These are phyloP conservation scores for Eimeria necatrix DNA, from an alignment of 169 alveolate genomes.

Conservation along the genomic window DNA sequence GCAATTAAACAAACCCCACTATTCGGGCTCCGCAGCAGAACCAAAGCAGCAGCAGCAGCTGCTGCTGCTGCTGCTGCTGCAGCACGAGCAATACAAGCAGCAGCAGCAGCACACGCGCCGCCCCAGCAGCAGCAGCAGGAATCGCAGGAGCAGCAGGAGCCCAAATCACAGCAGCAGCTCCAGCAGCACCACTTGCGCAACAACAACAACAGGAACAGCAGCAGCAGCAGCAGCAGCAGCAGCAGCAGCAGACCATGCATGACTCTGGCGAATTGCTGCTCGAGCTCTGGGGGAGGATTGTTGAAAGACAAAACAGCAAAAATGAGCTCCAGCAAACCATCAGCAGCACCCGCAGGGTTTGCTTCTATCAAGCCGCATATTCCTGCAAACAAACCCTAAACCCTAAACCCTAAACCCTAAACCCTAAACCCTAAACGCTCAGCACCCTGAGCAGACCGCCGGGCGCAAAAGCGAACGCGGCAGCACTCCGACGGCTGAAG, in stretches of 20 bases:
- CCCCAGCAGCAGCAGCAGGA: not conserved
- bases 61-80: not conserved
- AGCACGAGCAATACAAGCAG: not conserved
- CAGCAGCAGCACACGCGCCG: conserved; percentile 5
- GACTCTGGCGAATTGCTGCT: conserved; percentile 14
- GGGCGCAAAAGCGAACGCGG: too few relatives aligned
- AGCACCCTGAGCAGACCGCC: not conserved
- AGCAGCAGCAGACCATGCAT: conserved; percentile 52
- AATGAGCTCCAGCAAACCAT: not conserved
- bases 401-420: not conserved
- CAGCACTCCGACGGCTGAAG: too few relatives aligned
- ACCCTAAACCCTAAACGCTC: not conserved
- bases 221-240: not conserved
- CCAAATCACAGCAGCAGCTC: not conserved
- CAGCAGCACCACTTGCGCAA: too few relatives aligned
- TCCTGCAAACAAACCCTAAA: not conserved
- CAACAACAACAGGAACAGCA: too few relatives aligned
- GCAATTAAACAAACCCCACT: too few relatives aligned
- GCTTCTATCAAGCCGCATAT: not conserved
- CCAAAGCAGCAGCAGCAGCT: not conserved
- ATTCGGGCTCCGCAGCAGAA: not conserved
- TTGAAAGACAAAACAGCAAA: not conserved
- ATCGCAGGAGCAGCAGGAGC: too few relatives aligned
- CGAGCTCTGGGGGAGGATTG: conserved; percentile 1
- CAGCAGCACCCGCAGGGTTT: not conserved